Base-by-base conservation (phyloP, 2,329 filamentous ascomycete species). In the Metarhizium sp. region DNA sequence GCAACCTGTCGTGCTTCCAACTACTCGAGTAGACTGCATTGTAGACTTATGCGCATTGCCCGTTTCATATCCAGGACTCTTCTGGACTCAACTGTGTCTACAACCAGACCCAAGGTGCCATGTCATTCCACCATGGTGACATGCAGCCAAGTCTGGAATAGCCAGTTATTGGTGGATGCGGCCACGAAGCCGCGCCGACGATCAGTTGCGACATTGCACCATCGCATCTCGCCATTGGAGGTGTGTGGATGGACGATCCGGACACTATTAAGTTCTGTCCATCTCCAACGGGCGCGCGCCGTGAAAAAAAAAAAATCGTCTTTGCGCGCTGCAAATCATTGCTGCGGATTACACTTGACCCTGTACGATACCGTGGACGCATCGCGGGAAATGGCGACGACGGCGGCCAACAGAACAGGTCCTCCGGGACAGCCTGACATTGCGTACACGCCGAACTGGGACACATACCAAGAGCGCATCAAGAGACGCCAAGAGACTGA, bases 391-490 rank as follows among this genome's bases (percentile, higher is more conserved):
- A 48, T 48, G 25, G 45, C 25, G 4, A 11, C 45, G 4, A n/a
- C 20, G 8, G 14, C 40, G 1, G 14, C 25, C 13, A 36, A 34
- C 8, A n/a, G 20, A 45, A 47, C 43, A 3, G 68, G 68, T 2
- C 72, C 71, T 2, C 68, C 69, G 1, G 74, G 75, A 25, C 80
- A 83, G 60, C 81, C 82, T 0, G 81, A 85, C 59, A 85, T 85
- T 55, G 68, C 68, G 1, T 85, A 85, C 63, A 69, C 74, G 1
- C 81, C 82, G 0, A 71, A 83, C 58, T 70, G 71, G 47, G 70
- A 75, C 36, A 82, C 78, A 59, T 85, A 79, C 59, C 69, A 77
- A 32, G 74, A 74, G 2, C 75, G 81, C 4, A 70, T 71, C n/a
- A 67, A 76, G 51, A 69, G 71, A 3, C 72, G 78, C 2, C 66